Conservation (phyloP, 1,284 basidiomycete species). For the Cryptococcus sp. region DNA sequence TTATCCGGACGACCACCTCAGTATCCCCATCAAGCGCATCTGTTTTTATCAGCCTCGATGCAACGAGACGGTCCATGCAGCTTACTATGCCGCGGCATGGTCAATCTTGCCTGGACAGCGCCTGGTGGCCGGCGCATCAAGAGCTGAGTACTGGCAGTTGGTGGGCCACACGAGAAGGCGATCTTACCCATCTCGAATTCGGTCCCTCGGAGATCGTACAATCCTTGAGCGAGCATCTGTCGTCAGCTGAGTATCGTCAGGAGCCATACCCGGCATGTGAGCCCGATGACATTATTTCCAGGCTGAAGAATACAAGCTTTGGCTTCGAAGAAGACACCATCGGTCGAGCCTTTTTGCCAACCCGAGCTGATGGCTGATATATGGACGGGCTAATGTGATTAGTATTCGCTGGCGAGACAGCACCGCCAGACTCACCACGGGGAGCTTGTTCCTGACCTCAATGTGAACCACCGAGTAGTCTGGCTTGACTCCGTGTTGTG, state of each 20-base stretch:
- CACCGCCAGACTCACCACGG: conserved; percentile 7
- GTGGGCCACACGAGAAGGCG: conserved; percentile 13
- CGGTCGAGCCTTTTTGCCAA: conserved; percentile 28
- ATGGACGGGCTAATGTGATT: conserved; percentile 14
- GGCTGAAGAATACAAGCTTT: conserved; percentile 20
- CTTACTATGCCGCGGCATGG: conserved; percentile 38
- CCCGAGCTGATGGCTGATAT: conserved; percentile 19
- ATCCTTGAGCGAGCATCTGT: conserved; percentile 28
- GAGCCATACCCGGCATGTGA: conserved; percentile 30
- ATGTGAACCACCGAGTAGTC: conserved; percentile 25
- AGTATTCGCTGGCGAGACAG: background rate
- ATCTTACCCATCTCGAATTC: conserved; percentile 20
- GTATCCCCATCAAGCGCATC: conserved; percentile 38
- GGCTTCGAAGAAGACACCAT: conserved; percentile 23
- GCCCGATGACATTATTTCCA: conserved; percentile 28
- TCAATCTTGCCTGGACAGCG: conserved; percentile 13
- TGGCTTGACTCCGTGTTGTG: conserved; percentile 15
- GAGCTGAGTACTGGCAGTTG: conserved; percentile 1
- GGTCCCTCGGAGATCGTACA: conserved; percentile 18
- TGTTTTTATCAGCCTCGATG: conserved; percentile 11
- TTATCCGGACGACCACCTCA: conserved; percentile 27
- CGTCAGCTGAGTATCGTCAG: background rate
- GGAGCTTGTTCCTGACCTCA: conserved; percentile 29
- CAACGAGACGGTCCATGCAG: too few relatives aligned
- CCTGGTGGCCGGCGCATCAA: background rate